These are phyloP conservation scores for Monosporozyma aerobia DNA, from an alignment of 805 yeast genomes.

Conservation along the genomic window DNA sequence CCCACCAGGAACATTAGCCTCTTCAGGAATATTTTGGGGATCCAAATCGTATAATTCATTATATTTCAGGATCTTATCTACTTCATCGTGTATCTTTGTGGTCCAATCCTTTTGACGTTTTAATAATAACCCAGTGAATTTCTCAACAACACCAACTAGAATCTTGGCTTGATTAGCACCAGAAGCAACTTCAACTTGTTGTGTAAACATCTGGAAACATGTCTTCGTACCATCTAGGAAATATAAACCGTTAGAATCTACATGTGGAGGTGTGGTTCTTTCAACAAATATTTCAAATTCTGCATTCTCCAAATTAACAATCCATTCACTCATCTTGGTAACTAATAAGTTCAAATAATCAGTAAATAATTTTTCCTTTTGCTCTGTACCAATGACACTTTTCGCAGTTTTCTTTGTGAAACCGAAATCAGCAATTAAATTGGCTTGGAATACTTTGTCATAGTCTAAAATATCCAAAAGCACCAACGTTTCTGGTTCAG, in stretches of 20 bases:
- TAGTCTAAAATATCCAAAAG: conserved; percentile 67
- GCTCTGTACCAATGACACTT: conserved; percentile 60
- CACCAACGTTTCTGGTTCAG: conserved; percentile 72
- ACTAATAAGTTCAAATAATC: conserved; percentile 71
- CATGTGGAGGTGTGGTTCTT: conserved; percentile 66
- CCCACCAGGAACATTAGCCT: conserved; percentile 55
- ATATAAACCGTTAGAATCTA: conserved; percentile 51
- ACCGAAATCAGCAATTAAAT: conserved; percentile 43
- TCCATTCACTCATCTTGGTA: conserved; percentile 78
- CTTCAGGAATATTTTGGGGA: conserved; percentile 31
- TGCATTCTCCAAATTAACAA: conserved; percentile 52
- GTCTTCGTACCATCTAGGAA: conserved; percentile 73
- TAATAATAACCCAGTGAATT: conserved; percentile 53
- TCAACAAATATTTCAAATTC: conserved; percentile 56
- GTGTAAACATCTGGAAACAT: conserved; percentile 75
- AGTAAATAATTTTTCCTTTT: conserved; percentile 60
- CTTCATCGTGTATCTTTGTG: conserved; percentile 45
- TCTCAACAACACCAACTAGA: conserved; percentile 65
- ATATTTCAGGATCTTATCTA: conserved; percentile 30
- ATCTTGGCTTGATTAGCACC: conserved; percentile 76
- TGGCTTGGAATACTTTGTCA: conserved; percentile 57
- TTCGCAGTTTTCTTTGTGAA: conserved; percentile 37
- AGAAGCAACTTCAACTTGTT: conserved; percentile 81
- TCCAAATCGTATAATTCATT: conserved; percentile 26
- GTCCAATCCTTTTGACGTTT: conserved; percentile 59